Percentiles rank a stretch among this genome's conserved stretches.
Evolutionary conservation across 768 basidiomycete genomes (phyloP).

Genomic region (Suillus tomentosus): DNA sequence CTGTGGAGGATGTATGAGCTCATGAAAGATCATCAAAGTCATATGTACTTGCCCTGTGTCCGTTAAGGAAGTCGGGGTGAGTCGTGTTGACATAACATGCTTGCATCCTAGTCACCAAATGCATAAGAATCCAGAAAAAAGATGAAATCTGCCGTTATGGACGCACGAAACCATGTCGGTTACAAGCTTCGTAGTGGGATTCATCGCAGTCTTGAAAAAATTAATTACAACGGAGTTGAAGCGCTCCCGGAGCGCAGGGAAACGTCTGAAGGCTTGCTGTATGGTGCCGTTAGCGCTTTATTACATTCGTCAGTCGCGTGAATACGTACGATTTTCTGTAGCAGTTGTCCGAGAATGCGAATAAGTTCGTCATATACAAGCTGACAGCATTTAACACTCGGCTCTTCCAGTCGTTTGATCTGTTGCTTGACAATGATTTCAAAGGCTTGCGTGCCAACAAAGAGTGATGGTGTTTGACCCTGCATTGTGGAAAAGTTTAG

Average conservation of each 20-base stretch:
- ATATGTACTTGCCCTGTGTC: slow-evolving; percentile 67
- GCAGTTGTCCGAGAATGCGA: slow-evolving; percentile 88
- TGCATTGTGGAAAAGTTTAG: slow-evolving; percentile 29
- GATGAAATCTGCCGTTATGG: neutral
- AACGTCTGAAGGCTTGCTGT: slow-evolving; percentile 95
- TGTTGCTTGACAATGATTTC: slow-evolving; percentile 99
- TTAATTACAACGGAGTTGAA: slow-evolving; percentile 96
- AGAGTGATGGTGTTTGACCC: slow-evolving; percentile 95
- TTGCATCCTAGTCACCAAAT: slow-evolving; percentile 71
- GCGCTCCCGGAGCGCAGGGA: slow-evolving; percentile 93
- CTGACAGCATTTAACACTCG: slow-evolving; percentile 89
- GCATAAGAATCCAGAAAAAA: slow-evolving; percentile 9
- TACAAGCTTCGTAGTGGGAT: slow-evolving; percentile 93
- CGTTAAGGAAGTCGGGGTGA: slow-evolving; percentile 97
- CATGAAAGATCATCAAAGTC: slow-evolving; percentile 2
- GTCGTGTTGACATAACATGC: slow-evolving; percentile 99
- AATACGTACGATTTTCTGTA: slow-evolving; percentile 80
- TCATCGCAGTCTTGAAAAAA: slow-evolving; percentile 95
- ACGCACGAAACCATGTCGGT: slow-evolving; percentile 88
- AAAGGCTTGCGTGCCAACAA: slow-evolving; percentile 96
- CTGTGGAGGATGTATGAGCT: slow-evolving; percentile 35
- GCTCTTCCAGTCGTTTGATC: slow-evolving; percentile 95
- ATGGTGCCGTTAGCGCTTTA: slow-evolving; percentile 12
- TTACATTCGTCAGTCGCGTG: neutral
- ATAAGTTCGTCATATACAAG: slow-evolving; percentile 97